phyloP scores from a whole-genome alignment of 495 filamentous ascomycete species.

The Penicillium pancosmium region DNA sequence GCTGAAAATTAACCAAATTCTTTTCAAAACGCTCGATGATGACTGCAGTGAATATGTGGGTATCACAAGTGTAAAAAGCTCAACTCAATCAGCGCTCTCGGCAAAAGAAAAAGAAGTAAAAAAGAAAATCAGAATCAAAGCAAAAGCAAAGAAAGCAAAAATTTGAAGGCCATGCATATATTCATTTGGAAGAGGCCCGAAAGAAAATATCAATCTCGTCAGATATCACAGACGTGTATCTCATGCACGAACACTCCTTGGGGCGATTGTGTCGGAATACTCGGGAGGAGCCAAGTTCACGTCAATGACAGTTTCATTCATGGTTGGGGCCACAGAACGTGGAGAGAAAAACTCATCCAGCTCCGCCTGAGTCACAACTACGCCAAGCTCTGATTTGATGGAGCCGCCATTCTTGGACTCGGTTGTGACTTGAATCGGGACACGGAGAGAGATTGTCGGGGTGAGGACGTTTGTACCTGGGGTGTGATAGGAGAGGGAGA shows the following conservation, averaged over 20 bases:
- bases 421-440: constrained; percentile 76
- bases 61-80: neutral
- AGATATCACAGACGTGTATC: neutral
- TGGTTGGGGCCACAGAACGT: constrained; percentile 31
- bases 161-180: no score
- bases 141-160: no score
- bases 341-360: constrained; percentile 46
- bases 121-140: neutral
- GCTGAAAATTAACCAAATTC: neutral
- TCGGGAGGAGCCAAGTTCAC: constrained; percentile 21
- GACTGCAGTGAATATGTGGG: neutral
- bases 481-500: constrained; percentile 64
- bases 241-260: neutral
- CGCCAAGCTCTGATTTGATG: constrained; percentile 22
- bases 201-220: neutral
- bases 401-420: constrained; percentile 19
- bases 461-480: constrained; percentile 55
- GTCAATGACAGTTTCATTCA: constrained; percentile 16
- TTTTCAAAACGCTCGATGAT: neutral
- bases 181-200: no score
- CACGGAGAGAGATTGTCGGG: constrained; percentile 61
- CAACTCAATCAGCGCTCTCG: neutral
- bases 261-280: constrained; percentile 22
- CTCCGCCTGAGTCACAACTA: constrained; percentile 37
- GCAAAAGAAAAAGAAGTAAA: neutral